Conservation (phyloP, 129 eudicot species). For the Glebionis coronaria region DNA sequence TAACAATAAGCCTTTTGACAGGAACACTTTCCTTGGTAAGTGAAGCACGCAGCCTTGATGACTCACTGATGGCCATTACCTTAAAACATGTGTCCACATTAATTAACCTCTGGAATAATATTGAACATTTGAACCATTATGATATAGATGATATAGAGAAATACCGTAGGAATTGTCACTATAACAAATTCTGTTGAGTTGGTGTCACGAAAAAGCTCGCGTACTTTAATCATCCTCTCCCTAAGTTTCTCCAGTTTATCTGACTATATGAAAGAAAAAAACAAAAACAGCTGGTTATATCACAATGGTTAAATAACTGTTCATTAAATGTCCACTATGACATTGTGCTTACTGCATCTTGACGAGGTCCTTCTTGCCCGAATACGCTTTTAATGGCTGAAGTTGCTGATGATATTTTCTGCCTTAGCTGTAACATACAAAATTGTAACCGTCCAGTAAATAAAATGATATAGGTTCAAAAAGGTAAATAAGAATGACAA, state of each 20-base stretch:
- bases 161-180: conserved; percentile 96
- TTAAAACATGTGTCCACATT: neutral
- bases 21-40: conserved; percentile 86
- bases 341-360: conserved; percentile 60
- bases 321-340: neutral
- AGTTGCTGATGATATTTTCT: conserved; percentile 86
- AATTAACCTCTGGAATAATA: neutral
- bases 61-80: conserved; percentile 94
- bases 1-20: conserved; percentile 88
- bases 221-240: conserved; percentile 90
- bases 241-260: conserved; percentile 71
- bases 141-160: neutral
- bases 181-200: conserved; percentile 87
- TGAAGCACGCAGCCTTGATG: conserved; percentile 86
- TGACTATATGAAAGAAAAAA: conserved; percentile 42
- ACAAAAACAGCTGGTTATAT: neutral
- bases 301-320: neutral
- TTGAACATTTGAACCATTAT: neutral
- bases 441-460: conserved; percentile 6
- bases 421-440: conserved; percentile 55
- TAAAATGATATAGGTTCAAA: neutral
- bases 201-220: conserved; percentile 91
- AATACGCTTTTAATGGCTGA: conserved; percentile 92
- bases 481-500: neutral
- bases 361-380: conserved; percentile 62